Conservation (phyloP, 495 filamentous ascomycete species). For the Amphirosellinia nigrospora region DNA sequence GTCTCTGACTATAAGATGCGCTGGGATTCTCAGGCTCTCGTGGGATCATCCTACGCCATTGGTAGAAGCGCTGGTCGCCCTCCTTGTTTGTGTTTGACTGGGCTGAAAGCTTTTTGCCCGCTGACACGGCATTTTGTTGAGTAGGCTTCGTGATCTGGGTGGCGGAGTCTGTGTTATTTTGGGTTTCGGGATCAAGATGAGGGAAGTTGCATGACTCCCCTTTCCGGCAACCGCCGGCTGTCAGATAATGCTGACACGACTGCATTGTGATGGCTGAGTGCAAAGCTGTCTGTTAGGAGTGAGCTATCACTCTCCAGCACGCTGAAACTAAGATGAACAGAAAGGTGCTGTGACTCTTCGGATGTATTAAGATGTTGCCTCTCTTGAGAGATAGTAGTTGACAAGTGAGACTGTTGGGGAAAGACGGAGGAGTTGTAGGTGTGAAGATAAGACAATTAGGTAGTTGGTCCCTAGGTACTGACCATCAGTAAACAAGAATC, state of each 20-base stretch:
- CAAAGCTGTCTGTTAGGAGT: background rate
- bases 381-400: background rate
- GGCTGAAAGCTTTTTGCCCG: background rate
- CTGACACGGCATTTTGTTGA: background rate
- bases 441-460: background rate
- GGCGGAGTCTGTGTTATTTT: background rate
- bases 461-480: background rate
- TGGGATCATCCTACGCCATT: slow-evolving; percentile 9
- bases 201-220: background rate
- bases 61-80: background rate
- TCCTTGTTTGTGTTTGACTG: background rate
- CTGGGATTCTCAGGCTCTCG: background rate
- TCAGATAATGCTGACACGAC: background rate
- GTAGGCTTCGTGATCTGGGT: background rate
- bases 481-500: background rate
- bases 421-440: background rate
- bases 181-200: background rate
- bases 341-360: background rate
- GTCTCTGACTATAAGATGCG: slow-evolving; percentile 3
- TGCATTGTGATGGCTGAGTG: background rate
- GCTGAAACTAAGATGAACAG: background rate
- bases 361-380: background rate
- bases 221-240: background rate
- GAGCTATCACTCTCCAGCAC: background rate
- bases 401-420: background rate